Conservation (phyloP, 768 basidiomycete genomes). For the Pleurotus eryngii region DNA sequence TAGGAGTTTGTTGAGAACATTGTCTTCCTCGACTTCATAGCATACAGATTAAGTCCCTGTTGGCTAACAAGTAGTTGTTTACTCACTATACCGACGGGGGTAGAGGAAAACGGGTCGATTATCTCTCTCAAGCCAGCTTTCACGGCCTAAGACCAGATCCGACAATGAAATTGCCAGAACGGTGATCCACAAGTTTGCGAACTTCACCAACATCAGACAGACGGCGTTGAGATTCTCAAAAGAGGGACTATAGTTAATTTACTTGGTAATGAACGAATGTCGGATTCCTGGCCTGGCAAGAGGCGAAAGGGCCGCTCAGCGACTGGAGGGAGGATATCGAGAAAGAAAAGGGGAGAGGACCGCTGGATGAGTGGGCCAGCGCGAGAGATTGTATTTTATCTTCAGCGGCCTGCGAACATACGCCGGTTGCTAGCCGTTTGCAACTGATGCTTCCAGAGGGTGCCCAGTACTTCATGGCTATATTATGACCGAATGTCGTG, state of each 20-base stretch:
- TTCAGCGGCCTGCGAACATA: background rate
- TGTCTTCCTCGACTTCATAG: slow-evolving; percentile 34
- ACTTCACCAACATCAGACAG: slow-evolving; percentile 18
- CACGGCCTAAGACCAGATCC: slow-evolving; percentile 32
- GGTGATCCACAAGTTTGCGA: slow-evolving; percentile 15
- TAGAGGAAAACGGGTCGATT: slow-evolving; percentile 41
- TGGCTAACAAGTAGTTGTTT: background rate
- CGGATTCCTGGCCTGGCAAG: slow-evolving; percentile 10
- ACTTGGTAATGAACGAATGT: slow-evolving; percentile 4
- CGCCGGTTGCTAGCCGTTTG: slow-evolving; percentile 1
- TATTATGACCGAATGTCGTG: too few relatives aligned
- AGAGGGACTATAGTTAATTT: slow-evolving; percentile 14
- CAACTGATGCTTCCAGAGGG: too few relatives aligned
- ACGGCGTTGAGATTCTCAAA: background rate
- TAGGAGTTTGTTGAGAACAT: slow-evolving; percentile 40
- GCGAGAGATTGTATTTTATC: background rate
- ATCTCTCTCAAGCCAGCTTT: slow-evolving; percentile 46
- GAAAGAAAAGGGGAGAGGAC: background rate
- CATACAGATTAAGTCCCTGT: background rate
- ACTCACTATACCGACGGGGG: slow-evolving; percentile 47
- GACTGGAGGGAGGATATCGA: background rate
- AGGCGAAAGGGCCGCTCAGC: slow-evolving; percentile 9
- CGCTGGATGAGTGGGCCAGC: background rate
- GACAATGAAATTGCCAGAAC: slow-evolving; percentile 16
- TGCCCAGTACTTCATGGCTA: too few relatives aligned